Evolutionary conservation across 352 stramenopile species (phyloP).

Genomic region (Plasmopara viticola): DNA sequence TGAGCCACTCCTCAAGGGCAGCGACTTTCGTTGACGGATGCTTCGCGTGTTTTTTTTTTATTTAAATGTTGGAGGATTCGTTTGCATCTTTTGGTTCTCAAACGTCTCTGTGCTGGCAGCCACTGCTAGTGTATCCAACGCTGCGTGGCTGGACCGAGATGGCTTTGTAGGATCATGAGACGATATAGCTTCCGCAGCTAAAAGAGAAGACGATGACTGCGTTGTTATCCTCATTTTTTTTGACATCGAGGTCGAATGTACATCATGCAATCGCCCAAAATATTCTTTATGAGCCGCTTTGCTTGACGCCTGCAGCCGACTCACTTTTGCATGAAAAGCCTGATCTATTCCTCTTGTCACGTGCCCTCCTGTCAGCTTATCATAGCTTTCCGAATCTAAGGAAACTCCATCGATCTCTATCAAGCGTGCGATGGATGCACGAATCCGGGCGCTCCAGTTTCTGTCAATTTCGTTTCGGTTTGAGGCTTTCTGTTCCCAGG

Average conservation of each 20-base stretch:
- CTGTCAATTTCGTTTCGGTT: conserved; percentile 2
- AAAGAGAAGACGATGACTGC: background rate
- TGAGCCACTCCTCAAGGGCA: background rate
- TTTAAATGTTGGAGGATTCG: conserved; percentile 8
- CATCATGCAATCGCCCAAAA: conserved; percentile 44
- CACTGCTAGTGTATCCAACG: conserved; percentile 18
- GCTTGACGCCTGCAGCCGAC: conserved; percentile 13
- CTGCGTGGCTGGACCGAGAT: conserved; percentile 12
- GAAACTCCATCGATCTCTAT: conserved; percentile 27
- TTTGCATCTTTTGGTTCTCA: background rate
- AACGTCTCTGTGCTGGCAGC: conserved; percentile 12
- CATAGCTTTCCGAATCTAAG: conserved; percentile 13
- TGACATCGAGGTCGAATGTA: conserved; percentile 34
- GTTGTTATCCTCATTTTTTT: conserved; percentile 34
- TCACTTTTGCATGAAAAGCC: conserved; percentile 25
- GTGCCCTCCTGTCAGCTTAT: conserved; percentile 24
- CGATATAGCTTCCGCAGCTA: background rate
- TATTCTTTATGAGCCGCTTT: conserved; percentile 42
- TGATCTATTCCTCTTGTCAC: conserved; percentile 25
- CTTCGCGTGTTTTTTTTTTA: conserved; percentile 19
- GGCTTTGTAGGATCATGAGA: background rate
- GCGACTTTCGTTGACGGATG: conserved; percentile 5
- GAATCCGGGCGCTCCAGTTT: conserved; percentile 20
- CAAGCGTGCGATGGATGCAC: conserved; percentile 23
- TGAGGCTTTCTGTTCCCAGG: background rate